Percentiles rank a stretch among this genome's conserved stretches.
Evolutionary conservation across 179 eudicot genomes (phyloP).

Genomic region (Patellifolia procumbens): DNA sequence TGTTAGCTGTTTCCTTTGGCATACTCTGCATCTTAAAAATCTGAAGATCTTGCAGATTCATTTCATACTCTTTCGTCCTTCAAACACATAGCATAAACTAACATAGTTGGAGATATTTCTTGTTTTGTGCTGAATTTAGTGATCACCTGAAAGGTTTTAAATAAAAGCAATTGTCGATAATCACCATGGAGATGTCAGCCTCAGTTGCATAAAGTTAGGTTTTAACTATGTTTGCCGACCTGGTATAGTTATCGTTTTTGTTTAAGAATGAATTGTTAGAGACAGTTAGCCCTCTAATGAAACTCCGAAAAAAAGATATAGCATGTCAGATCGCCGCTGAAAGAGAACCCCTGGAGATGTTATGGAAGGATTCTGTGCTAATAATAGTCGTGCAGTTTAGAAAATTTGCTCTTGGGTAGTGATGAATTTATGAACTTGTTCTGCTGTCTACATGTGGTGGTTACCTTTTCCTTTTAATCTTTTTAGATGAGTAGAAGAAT

Average conservation of each 20-base stretch:
- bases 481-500: constrained; percentile 1
- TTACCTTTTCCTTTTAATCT: not conserved
- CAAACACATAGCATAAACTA: not conserved
- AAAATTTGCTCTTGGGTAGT: not conserved
- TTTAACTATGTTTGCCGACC: not conserved
- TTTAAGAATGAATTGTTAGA: not conserved
- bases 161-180: not conserved
- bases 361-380: not conserved
- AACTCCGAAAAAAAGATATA: not conserved
- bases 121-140: not conserved
- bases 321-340: not conserved
- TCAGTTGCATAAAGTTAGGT: not conserved
- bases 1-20: constrained; percentile 7
- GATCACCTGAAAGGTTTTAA: not conserved
- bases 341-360: not conserved
- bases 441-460: not conserved
- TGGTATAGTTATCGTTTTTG: not conserved
- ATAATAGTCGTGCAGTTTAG: not conserved
- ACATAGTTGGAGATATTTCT: not conserved
- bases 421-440: not conserved
- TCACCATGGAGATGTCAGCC: not conserved
- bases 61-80: not conserved
- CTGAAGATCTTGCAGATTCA: constrained; percentile 2
- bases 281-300: not conserved
- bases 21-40: not conserved